These are phyloP conservation scores for Amylocarpus encephaloides DNA, from an alignment of 2,329 filamentous ascomycete species.

Conservation along the genomic window DNA sequence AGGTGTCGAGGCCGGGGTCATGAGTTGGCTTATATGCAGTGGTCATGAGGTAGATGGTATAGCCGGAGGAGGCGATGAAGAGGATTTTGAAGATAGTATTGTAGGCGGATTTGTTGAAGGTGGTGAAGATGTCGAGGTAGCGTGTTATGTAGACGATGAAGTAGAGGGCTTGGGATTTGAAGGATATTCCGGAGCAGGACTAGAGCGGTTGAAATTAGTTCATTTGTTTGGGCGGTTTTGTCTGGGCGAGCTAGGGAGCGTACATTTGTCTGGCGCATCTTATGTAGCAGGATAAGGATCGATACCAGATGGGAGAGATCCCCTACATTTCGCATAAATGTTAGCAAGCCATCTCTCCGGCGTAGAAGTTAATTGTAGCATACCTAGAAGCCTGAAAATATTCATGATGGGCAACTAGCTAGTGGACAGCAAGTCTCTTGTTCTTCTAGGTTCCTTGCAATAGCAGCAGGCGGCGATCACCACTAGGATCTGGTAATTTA, in stretches of 20 bases:
- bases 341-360: conserved; percentile 2
- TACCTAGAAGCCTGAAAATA: conserved; percentile 63
- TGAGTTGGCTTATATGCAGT: conserved; percentile 96
- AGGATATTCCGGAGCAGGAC: conserved; percentile 96
- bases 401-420: conserved; percentile 48
- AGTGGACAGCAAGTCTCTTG: background rate
- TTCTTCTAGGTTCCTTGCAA: conserved; percentile 1
- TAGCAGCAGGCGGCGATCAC: conserved; percentile 5
- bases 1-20: conserved; percentile 94
- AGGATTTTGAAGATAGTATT: conserved; percentile 94
- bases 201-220: conserved; percentile 36
- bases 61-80: conserved; percentile 83
- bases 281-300: conserved; percentile 90
- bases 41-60: conserved; percentile 97
- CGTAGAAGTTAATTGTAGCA: conserved; percentile 20
- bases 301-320: conserved; percentile 94
- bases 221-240: conserved; percentile 7
- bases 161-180: conserved; percentile 97
- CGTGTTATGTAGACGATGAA: conserved; percentile 88
- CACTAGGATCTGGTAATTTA: conserved; percentile 13
- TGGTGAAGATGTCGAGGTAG: conserved; percentile 90
- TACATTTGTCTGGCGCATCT: conserved; percentile 92
- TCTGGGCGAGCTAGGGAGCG: conserved; percentile 13
- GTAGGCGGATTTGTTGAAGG: conserved; percentile 65
- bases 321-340: conserved; percentile 43